phyloP scores from a whole-genome alignment of 176 grass and related monocot species.

The Carex parvula region DNA sequence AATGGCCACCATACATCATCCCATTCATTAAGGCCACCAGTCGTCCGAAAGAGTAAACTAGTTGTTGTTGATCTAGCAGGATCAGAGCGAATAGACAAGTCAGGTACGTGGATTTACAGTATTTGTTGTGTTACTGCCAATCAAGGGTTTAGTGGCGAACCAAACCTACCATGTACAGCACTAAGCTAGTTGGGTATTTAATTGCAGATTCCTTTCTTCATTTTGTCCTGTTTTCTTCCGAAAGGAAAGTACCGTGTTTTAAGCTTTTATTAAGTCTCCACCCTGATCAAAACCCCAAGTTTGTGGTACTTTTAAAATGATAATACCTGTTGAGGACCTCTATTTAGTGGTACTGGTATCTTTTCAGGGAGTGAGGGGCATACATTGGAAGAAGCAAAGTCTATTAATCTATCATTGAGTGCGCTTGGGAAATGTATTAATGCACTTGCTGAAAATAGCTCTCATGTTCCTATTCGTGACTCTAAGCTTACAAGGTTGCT shows the following conservation, averaged over 20 bases:
- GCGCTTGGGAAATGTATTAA: constrained; percentile 98
- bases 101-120: constrained; percentile 42
- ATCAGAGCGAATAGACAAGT: constrained; percentile 96
- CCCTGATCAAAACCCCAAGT: neutral
- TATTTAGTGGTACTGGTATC: constrained; percentile 25
- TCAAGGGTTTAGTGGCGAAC: neutral
- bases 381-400: constrained; percentile 98
- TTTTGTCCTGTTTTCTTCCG: neutral
- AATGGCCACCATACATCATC: constrained; percentile 81
- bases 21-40: constrained; percentile 76
- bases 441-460: constrained; percentile 94
- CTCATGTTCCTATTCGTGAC: constrained; percentile 93
- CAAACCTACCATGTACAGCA: neutral
- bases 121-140: neutral
- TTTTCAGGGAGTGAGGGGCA: constrained; percentile 94
- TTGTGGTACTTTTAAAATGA: neutral
- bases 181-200: neutral
- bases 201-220: neutral
- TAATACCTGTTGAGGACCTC: constrained; percentile 18
- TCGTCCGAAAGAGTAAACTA: constrained; percentile 96
- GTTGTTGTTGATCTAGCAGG: constrained; percentile 97
- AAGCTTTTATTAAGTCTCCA: neutral
- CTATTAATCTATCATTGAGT: constrained; percentile 95
- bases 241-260: neutral
- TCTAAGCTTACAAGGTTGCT: constrained; percentile 99